phyloP scores from a whole-genome alignment of 495 filamentous ascomycete species.

The Neurospora sp. region DNA sequence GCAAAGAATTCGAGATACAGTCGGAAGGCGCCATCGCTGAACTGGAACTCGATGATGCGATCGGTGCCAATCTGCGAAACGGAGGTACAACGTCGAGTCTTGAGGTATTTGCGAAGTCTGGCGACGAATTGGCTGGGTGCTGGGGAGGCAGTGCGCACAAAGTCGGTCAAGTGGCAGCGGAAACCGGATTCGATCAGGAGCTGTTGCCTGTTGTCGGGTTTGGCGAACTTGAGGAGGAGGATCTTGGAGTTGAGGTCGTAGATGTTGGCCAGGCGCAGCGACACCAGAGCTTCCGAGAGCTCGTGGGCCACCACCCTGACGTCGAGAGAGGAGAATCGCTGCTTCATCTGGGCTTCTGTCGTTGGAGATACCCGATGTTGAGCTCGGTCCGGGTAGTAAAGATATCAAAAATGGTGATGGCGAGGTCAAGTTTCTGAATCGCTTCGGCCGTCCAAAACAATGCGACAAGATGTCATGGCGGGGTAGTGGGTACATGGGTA shows the following conservation, averaged over 20 bases:
- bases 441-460: neutral
- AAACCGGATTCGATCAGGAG: slow-evolving; percentile 91
- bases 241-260: slow-evolving; percentile 94
- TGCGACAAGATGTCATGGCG: neutral
- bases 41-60: slow-evolving; percentile 82
- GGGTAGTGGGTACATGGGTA: neutral
- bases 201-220: slow-evolving; percentile 76
- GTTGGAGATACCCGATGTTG: neutral
- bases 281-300: slow-evolving; percentile 62
- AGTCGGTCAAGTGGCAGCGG: slow-evolving; percentile 86
- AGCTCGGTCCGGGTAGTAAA: neutral
- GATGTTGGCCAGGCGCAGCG: slow-evolving; percentile 79
- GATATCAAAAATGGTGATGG: neutral
- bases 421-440: neutral
- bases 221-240: slow-evolving; percentile 86
- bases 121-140: slow-evolving; percentile 76
- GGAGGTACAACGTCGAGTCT: slow-evolving; percentile 71
- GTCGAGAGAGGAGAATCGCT: slow-evolving; percentile 89
- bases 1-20: slow-evolving; percentile 95
- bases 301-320: slow-evolving; percentile 91
- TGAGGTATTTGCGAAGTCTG: slow-evolving; percentile 74
- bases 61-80: slow-evolving; percentile 86
- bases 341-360: slow-evolving; percentile 62
- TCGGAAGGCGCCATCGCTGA: slow-evolving; percentile 81
- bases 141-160: slow-evolving; percentile 72